These are phyloP conservation scores for Meyerozyma carpophila DNA, from an alignment of 1,139 yeast genomes.

Conservation along the genomic window DNA sequence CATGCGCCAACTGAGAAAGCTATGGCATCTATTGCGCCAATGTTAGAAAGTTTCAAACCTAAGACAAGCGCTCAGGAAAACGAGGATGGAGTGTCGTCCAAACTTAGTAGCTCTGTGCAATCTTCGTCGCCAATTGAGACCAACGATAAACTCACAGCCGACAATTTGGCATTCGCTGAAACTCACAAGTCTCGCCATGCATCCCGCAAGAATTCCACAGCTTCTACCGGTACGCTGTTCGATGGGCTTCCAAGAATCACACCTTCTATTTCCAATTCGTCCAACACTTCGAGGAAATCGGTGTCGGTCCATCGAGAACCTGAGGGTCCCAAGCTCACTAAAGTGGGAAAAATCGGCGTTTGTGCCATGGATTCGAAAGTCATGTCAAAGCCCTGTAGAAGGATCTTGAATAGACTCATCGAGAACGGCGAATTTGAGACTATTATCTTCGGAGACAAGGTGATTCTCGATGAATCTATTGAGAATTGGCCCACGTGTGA, in stretches of 20 bases:
- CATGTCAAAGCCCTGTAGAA: conserved; percentile 91
- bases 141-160: conserved; percentile 14
- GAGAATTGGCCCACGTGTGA: conserved; percentile 99
- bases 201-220: conserved; percentile 20
- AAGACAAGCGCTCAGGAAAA: conserved; percentile 61
- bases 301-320: conserved; percentile 40
- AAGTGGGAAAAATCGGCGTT: conserved; percentile 91
- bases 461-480: conserved; percentile 83
- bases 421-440: conserved; percentile 96
- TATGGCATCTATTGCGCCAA: conserved; percentile 75
- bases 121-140: conserved; percentile 9
- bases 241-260: conserved; percentile 19
- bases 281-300: conserved; percentile 36
- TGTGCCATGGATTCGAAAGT: conserved; percentile 99
- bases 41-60: conserved; percentile 65
- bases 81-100: conserved; percentile 12
- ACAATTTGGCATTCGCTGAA: conserved; percentile 13
- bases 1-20: conserved; percentile 45
- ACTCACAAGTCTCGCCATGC: conserved; percentile 4
- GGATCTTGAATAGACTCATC: conserved; percentile 79
- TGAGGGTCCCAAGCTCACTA: conserved; percentile 53
- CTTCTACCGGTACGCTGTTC: conserved; percentile 11
- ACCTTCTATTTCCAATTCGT: conserved; percentile 36
- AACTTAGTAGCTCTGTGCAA: conserved; percentile 7
- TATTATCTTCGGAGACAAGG: conserved; percentile 95